Base-by-base conservation (phyloP, 192 early-diverging fungal genomes). In the Dissophora ornata region DNA sequence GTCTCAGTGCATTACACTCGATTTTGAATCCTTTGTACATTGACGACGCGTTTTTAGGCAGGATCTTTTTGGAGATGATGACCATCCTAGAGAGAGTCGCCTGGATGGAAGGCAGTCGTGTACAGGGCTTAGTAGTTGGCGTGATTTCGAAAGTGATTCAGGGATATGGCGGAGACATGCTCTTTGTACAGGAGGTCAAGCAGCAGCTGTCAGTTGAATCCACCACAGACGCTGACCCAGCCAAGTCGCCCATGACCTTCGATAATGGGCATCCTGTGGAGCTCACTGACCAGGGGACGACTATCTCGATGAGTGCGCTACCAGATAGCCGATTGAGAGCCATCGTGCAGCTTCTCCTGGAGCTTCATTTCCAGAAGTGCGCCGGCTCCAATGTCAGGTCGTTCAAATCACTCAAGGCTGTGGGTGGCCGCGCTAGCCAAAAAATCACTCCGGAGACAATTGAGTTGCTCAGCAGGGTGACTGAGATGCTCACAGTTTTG, bases 71-170 rank as follows among this genome's bases (percentile, higher is more conserved):
- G 38, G 93, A 95, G 61, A 68, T 93, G 40, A 81, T 90, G 70
- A 86, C 80, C 46, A 84, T 93, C 16, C 85, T 93, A 49, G 91
- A 93, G 69, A 79, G 90, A 45, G 67, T 95, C 6, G 71, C 90
- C 24, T 88, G 93, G 69, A 91, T 89, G 44, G 90, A 91, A 69
- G 89, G 88, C 42, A 80, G 77, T 29, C 57, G 69, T 2, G 85
- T 90, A 2, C 90, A 92, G 51, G 57, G 66, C 6, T 47, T 86
- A 18, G 82, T 90, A 24, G 71, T 91, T 15, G 79, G 55, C 9
- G 70, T 73, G 24, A 73, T 73, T 12, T 59, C 70, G 3, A 73
- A 42, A 8, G 40, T 73, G 2, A 73, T 73, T 49, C 62, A 64
- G 11, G 70, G 70, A 3, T 73, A 73, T 47, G 70, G 70, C 18